phyloP scores from a whole-genome alignment of 148 eudicot species.

The Camellia lanceoleosa region DNA sequence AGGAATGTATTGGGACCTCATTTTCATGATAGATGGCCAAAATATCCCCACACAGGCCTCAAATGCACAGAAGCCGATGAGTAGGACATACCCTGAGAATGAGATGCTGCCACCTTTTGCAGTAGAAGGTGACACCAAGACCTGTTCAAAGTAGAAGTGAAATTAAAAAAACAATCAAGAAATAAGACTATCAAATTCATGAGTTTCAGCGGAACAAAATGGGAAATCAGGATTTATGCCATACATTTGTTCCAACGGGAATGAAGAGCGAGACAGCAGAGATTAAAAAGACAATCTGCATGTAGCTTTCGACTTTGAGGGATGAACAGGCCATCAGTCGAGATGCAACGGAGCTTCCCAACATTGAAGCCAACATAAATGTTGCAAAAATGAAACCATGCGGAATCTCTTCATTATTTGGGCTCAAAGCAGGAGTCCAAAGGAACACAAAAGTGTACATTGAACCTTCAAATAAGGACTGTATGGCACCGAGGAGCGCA shows the following conservation, averaged over 20 bases:
- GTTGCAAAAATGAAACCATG: constrained; percentile 88
- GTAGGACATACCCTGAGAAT: constrained; percentile 65
- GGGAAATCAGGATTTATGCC: neutral
- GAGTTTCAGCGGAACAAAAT: constrained; percentile 12
- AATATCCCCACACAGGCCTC: constrained; percentile 85
- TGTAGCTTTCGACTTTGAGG: constrained; percentile 75
- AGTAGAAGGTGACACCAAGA: constrained; percentile 52
- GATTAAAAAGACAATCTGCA: constrained; percentile 75
- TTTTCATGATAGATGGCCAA: constrained; percentile 97
- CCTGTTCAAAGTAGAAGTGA: constrained; percentile 31
- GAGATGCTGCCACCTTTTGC: constrained; percentile 65
- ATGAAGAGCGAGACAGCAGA: constrained; percentile 72
- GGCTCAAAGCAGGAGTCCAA: constrained; percentile 90
- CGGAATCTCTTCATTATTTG: constrained; percentile 80
- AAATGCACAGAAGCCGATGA: constrained; percentile 78
- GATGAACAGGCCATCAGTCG: constrained; percentile 49
- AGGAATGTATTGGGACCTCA: constrained; percentile 90
- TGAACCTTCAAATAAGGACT: constrained; percentile 86
- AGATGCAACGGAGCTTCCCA: constrained; percentile 81
- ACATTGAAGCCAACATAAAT: constrained; percentile 89
- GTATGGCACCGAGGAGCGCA: constrained; percentile 85
- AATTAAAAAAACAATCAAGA: neutral
- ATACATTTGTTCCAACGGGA: constrained; percentile 60
- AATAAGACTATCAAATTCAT: constrained; percentile 14
- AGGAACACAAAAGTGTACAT: constrained; percentile 89